Percentiles rank a stretch among this genome's conserved stretches.
Conservation (phyloP, 768 basidiomycete species). For the Pleurotus citrinopileatus region DNA sequence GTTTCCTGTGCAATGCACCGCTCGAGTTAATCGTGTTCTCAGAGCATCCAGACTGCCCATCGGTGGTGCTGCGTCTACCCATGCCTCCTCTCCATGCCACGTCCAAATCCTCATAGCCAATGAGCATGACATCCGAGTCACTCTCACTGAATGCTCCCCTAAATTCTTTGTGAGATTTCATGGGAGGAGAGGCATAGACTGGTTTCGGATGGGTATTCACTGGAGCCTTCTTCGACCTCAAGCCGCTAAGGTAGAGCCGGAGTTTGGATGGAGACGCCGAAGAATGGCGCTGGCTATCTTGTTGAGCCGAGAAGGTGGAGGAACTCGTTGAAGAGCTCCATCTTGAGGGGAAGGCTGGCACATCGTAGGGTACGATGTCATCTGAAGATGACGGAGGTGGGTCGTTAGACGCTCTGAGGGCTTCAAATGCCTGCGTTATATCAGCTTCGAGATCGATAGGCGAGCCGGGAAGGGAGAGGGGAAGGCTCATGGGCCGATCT, state of each 20-base stretch:
- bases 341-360: constrained; percentile 48
- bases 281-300: constrained; percentile 31
- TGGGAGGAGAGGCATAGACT: constrained; percentile 16
- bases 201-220: not conserved
- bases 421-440: constrained; percentile 32
- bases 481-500: constrained; percentile 33
- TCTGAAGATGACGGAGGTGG: not conserved
- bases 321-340: constrained; percentile 65
- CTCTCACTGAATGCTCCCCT: constrained; percentile 14
- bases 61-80: constrained; percentile 35
- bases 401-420: constrained; percentile 19
- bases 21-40: constrained; percentile 35
- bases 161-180: constrained; percentile 8
- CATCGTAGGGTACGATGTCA: constrained; percentile 16
- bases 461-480: constrained; percentile 37
- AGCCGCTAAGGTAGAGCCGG: constrained; percentile 34
- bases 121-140: constrained; percentile 30
- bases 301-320: constrained; percentile 24
- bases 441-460: constrained; percentile 42
- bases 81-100: constrained; percentile 31
- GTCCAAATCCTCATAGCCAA: constrained; percentile 22
- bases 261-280: constrained; percentile 26
- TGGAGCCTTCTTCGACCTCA: constrained; percentile 14
- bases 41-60: constrained; percentile 32
- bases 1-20: constrained; percentile 53